Base-by-base conservation (phyloP, 768 basidiomycete species). In the Serendipita sp. region DNA sequence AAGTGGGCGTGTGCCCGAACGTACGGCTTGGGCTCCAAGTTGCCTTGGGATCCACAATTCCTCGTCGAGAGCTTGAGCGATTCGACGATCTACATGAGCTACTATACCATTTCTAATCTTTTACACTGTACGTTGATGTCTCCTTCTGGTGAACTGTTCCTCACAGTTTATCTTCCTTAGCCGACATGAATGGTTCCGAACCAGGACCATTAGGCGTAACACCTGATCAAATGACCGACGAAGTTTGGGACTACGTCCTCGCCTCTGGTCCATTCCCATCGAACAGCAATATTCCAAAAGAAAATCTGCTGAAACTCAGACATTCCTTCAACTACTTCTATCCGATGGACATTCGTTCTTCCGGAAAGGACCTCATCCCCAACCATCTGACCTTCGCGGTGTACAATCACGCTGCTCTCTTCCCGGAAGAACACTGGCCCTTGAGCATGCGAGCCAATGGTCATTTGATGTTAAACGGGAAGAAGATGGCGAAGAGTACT, bases 1-100 rank as follows among this genome's bases (percentile, higher is more conserved):
- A 83, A 99, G 74, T 99, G 96, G 96, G 96, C 96, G 1, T 99
- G 96, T 74, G 95, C 96, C n/a, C 83, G 96, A 45, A 92, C 90
- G 3, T 98, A 94, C 73, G 96, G 96, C 64, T 79, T 99, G 69
- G 96, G 96, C 18, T 92, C 94, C 2, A 88, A 88, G 70, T 77
- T 99, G 66, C 96, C 96, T 2, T 99, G 95, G 94, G 96, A 98
- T 72, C 88, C 87, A 16, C 85, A 90, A 63, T 97, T 94, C 81
- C 79, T 98, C 72, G 94, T 99, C 51, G 96, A 99, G 75, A 92
- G 90, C 68, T 75, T 98, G 72, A 94, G 90, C 69, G 96, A 99
- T 75, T 97, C 95, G 4, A 98, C 95, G 7, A 86, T 98, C 73
- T 99, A 99, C 77, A 97, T 96, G 94, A 81, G 86, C 46, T 99